phyloP scores from a whole-genome alignment of 441 rosid genomes.

The Capsella rubella region DNA sequence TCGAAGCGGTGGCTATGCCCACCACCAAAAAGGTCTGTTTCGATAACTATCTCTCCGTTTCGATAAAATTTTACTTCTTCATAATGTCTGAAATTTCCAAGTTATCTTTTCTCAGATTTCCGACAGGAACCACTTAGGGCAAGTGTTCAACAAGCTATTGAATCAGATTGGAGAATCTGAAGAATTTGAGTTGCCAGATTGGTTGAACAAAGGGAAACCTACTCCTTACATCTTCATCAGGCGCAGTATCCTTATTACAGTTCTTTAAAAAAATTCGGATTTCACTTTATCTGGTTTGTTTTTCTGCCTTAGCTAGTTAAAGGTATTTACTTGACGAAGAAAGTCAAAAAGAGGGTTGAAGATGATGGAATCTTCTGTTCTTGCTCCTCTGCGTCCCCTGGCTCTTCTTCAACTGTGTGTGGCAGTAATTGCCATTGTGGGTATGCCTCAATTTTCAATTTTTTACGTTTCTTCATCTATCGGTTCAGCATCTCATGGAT shows the following conservation, averaged over 20 bases:
- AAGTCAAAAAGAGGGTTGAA: conserved; percentile 70
- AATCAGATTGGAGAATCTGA: conserved; percentile 65
- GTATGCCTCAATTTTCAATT: conserved; percentile 47
- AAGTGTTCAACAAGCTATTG: conserved; percentile 68
- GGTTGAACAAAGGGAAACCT: conserved; percentile 72
- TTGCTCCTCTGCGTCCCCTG: conserved; percentile 58
- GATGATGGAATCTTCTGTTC: conserved; percentile 99
- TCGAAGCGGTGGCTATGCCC: conserved; percentile 45
- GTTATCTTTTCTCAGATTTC: conserved; percentile 53
- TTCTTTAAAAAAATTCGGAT: background rate
- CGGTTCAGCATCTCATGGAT: background rate
- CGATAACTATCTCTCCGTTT: background rate
- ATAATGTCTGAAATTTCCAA: conserved; percentile 21
- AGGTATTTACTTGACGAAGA: conserved; percentile 91
- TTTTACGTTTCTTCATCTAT: background rate
- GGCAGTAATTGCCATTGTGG: conserved; percentile 97
- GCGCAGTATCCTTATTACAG: conserved; percentile 78
- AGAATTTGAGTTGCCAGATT: conserved; percentile 92
- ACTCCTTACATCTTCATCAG: conserved; percentile 67
- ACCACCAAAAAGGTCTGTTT: conserved; percentile 49
- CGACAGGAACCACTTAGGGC: conserved; percentile 52
- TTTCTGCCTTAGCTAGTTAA: conserved; percentile 47
- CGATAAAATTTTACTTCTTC: background rate
- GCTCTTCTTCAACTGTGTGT: conserved; percentile 57
- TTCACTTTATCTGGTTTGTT: conserved; percentile 28